These are phyloP conservation scores for Micromonas pusilla DNA, from an alignment of 139 green algal species.

Conservation along the genomic window DNA sequence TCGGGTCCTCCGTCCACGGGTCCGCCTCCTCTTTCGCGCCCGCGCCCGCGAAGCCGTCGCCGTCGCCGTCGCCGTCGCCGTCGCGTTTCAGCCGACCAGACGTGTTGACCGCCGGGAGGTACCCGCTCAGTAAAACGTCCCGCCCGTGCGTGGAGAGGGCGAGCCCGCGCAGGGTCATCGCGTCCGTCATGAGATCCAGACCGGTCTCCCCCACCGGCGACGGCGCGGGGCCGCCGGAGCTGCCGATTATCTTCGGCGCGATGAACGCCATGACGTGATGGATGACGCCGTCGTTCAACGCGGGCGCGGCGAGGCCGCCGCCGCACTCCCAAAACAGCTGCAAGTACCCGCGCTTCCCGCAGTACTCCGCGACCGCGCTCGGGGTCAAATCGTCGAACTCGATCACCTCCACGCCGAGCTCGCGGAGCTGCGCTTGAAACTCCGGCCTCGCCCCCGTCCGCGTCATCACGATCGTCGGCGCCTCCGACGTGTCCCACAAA, in stretches of 20 bases:
- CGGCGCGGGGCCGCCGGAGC: conserved; percentile 51
- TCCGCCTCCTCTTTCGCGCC: not conserved
- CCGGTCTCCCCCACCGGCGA: conserved; percentile 92
- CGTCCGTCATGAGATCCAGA: conserved; percentile 94
- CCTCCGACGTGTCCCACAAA: conserved; percentile 77
- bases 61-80: not conserved
- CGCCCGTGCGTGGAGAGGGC: conserved; percentile 50
- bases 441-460: conserved; percentile 64
- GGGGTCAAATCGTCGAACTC: conserved; percentile 95
- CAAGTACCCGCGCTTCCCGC: conserved; percentile 82
- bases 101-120: conserved; percentile 49
- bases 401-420: conserved; percentile 85
- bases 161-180: conserved; percentile 62
- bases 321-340: conserved; percentile 96
- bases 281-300: conserved; percentile 72
- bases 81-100: not conserved
- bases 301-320: conserved; percentile 85
- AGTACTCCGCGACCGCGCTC: conserved; percentile 62
- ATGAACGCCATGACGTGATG: conserved; percentile 87
- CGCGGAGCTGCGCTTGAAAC: conserved; percentile 30
- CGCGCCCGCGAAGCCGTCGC: not conserved
- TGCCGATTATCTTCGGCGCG: conserved; percentile 81
- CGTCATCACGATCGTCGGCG: conserved; percentile 95
- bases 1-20: not conserved
- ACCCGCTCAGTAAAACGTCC: conserved; percentile 83